phyloP scores from a whole-genome alignment of 345 rosid genomes.

The Populus pruinosa region DNA sequence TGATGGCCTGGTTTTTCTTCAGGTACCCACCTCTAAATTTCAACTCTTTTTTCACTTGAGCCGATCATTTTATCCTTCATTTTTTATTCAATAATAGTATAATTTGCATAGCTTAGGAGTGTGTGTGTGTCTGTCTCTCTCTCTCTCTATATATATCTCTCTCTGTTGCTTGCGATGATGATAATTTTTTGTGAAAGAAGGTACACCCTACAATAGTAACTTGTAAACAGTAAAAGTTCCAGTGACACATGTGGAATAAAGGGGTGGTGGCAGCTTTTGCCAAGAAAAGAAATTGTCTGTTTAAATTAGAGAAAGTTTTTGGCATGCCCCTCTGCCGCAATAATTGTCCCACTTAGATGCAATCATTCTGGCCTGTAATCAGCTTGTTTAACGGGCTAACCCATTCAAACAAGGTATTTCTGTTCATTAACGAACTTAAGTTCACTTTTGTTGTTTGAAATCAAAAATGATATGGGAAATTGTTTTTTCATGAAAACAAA shows the following conservation, averaged over 20 bases:
- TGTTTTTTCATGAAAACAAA: conserved; percentile 2
- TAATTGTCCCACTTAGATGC: not conserved
- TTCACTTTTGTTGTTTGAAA: not conserved
- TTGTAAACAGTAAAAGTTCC: not conserved
- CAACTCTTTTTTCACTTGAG: not conserved
- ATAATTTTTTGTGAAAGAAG: not conserved
- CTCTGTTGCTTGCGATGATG: not conserved
- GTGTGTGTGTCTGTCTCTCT: too few relatives aligned
- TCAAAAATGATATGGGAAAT: conserved; percentile 4
- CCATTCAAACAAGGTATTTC: not conserved
- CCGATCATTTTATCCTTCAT: not conserved
- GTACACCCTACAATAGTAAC: not conserved
- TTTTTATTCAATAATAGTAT: not conserved
- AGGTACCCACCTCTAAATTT: conserved; percentile 28
- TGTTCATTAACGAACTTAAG: not conserved
- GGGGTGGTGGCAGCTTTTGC: conserved; percentile 18
- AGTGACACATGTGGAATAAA: conserved; percentile 14
- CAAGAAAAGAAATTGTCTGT: not conserved
- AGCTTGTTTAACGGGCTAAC: conserved; percentile 1
- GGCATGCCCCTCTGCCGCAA: not conserved
- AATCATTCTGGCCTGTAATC: conserved; percentile 7
- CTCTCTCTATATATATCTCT: not conserved
- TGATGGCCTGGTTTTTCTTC: conserved; percentile 25
- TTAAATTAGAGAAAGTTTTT: not conserved
- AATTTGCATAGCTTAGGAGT: not conserved